phyloP scores from a whole-genome alignment of 345 rosid genomes.

The Citrus hindsii region DNA sequence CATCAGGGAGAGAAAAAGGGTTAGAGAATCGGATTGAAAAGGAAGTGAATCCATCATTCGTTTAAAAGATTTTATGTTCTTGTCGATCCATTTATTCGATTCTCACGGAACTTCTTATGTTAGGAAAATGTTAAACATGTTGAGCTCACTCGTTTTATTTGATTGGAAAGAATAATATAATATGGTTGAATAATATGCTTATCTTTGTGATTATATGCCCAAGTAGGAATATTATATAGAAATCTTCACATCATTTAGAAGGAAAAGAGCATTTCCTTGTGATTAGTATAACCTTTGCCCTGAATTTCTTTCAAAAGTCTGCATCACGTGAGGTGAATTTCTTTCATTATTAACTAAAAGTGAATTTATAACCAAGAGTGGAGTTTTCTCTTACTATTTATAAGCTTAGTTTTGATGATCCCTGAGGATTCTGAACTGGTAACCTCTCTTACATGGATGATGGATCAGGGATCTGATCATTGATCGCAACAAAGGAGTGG shows the following conservation, averaged over 20 bases:
- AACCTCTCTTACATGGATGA: no score
- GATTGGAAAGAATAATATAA: not conserved
- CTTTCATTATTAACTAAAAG: not conserved
- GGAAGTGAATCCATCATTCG: not conserved
- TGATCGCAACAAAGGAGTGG: no score
- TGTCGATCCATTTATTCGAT: no score
- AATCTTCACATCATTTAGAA: not conserved
- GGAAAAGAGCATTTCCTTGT: not conserved
- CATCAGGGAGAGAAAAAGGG: not conserved
- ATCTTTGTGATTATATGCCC: not conserved
- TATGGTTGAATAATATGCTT: not conserved
- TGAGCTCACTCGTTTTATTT: not conserved
- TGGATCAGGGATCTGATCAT: no score
- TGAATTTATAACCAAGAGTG: not conserved
- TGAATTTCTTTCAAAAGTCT: not conserved
- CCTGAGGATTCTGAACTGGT: no score
- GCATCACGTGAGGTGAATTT: not conserved
- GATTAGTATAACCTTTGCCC: no score
- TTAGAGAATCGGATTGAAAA: not conserved
- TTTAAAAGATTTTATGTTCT: no score
- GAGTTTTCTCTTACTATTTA: not conserved
- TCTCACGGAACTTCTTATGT: not conserved
- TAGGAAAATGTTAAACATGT: not conserved
- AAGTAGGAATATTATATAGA: not conserved
- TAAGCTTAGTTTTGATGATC: not conserved